Conservation (phyloP, 169 alveolate species). For the Plasmodium blacklocki region DNA sequence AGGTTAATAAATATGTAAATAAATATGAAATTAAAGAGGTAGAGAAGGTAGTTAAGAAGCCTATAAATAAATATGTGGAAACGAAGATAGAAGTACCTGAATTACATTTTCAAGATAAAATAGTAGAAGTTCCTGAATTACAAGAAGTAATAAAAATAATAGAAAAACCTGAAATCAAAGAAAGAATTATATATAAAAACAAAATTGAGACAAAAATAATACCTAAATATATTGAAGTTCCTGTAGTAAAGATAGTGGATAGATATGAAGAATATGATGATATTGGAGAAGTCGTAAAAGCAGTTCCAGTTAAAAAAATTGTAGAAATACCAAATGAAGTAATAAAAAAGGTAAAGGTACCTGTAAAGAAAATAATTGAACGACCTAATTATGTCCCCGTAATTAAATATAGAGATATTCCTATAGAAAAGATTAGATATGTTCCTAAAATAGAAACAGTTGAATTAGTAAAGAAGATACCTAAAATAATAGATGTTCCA, state of each 20-base stretch:
- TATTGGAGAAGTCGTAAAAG: conserved; percentile 84
- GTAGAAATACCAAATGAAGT: conserved; percentile 86
- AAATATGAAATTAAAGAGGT: conserved; percentile 85
- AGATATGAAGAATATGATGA: conserved; percentile 84
- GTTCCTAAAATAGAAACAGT: conserved; percentile 85
- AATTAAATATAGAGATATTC: conserved; percentile 84
- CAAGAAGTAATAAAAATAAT: conserved; percentile 84
- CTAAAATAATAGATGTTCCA: conserved; percentile 84
- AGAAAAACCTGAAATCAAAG: conserved; percentile 81
- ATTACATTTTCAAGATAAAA: conserved; percentile 81
- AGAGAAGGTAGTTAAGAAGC: conserved; percentile 83
- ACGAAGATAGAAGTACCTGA: conserved; percentile 85
- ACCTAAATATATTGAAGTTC: conserved; percentile 86
- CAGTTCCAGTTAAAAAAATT: conserved; percentile 82
- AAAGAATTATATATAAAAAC: conserved; percentile 82
- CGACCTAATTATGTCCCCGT: conserved; percentile 83
- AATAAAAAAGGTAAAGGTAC: conserved; percentile 82
- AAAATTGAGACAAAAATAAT: conserved; percentile 84
- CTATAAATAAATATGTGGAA: conserved; percentile 84
- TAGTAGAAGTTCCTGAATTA: conserved; percentile 86
- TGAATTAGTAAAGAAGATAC: conserved; percentile 81
- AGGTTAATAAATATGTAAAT: conserved; percentile 83
- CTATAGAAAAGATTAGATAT: conserved; percentile 84
- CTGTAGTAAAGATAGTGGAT: conserved; percentile 83
- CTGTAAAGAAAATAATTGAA: conserved; percentile 84